These are phyloP conservation scores for Roridomyces roridus DNA, from an alignment of 768 basidiomycete genomes.

Conservation along the genomic window DNA sequence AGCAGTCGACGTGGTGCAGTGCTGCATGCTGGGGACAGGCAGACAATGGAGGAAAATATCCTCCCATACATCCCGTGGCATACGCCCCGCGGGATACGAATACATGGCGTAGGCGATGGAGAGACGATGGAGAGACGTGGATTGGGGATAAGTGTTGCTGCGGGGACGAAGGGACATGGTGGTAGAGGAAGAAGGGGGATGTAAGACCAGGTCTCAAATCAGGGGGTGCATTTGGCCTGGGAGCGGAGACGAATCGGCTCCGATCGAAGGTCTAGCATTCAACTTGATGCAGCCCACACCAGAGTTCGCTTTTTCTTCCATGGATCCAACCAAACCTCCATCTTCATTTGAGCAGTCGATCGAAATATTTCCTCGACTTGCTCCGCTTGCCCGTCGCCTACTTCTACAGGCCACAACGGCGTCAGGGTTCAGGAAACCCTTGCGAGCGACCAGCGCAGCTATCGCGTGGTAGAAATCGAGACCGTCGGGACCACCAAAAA, in stretches of 20 bases:
- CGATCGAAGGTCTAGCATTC: not conserved
- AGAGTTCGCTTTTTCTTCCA: conserved; percentile 81
- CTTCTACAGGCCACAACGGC: conserved; percentile 79
- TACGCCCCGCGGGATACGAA: conserved; percentile 21
- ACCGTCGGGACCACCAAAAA: conserved; percentile 73
- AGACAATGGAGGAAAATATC: conserved; percentile 38
- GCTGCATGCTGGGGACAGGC: conserved; percentile 15
- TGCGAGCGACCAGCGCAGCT: conserved; percentile 57
- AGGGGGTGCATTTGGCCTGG: conserved; percentile 1
- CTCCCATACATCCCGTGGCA: conserved; percentile 37
- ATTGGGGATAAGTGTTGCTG: conserved; percentile 22
- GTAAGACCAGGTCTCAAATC: not conserved
- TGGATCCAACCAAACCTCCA: conserved; percentile 81
- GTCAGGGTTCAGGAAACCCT: conserved; percentile 56
- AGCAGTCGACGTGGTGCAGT: conserved; percentile 20
- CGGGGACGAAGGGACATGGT: conserved; percentile 17
- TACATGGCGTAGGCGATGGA: conserved; percentile 7
- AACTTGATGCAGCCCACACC: conserved; percentile 52
- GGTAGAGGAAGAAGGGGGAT: not conserved
- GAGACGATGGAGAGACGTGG: not conserved
- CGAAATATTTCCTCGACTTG: conserved; percentile 66
- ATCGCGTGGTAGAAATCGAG: conserved; percentile 78
- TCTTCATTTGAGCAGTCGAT: conserved; percentile 49
- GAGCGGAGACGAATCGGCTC: no score
- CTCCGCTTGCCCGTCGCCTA: conserved; percentile 75